Percentiles rank a stretch among this genome's conserved stretches.
Conservation (phyloP, 768 basidiomycete species). For the Lactarius indigo region DNA sequence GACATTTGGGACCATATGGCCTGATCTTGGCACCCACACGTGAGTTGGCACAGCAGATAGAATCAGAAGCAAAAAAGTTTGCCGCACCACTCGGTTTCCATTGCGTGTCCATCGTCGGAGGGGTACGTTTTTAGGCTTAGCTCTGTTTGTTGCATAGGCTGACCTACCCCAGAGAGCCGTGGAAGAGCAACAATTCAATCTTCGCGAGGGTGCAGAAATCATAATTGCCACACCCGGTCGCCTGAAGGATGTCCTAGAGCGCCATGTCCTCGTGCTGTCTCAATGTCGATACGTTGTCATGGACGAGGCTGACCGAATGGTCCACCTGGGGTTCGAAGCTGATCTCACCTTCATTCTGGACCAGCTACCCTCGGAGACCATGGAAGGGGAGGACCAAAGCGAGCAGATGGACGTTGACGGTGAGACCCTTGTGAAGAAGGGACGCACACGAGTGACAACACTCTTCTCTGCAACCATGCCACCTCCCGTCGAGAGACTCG, state of each 20-base stretch:
- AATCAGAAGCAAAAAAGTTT: slow-evolving; percentile 89
- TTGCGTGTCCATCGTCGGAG: slow-evolving; percentile 98
- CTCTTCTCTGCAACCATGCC: slow-evolving; percentile 99
- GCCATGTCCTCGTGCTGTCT: slow-evolving; percentile 89
- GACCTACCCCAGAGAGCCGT: slow-evolving; percentile 62
- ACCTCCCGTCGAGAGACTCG: slow-evolving; percentile 89
- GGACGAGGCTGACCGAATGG: slow-evolving; percentile 99
- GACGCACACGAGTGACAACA: slow-evolving; percentile 88
- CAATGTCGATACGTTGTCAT: slow-evolving; percentile 99
- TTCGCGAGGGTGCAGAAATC: slow-evolving; percentile 98
- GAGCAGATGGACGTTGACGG: slow-evolving; percentile 80
- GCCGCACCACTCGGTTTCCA: slow-evolving; percentile 85
- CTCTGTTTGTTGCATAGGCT: slow-evolving; percentile 24
- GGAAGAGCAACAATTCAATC: slow-evolving; percentile 96
- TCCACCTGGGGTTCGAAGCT: slow-evolving; percentile 93
- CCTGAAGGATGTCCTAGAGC: slow-evolving; percentile 95
- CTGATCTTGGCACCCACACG: slow-evolving; percentile 96
- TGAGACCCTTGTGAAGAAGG: slow-evolving; percentile 60
- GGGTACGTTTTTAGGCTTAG: slow-evolving; percentile 49
- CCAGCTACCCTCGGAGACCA: slow-evolving; percentile 79
- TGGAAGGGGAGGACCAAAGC: slow-evolving; percentile 80
- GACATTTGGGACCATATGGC: slow-evolving; percentile 91
- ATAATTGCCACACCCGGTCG: slow-evolving; percentile 99
- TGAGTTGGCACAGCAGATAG: slow-evolving; percentile 97
- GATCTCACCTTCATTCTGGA: slow-evolving; percentile 95